Evolutionary conservation across 257 asterid species (phyloP).

Genomic region (Fraxinus cuspidata): DNA sequence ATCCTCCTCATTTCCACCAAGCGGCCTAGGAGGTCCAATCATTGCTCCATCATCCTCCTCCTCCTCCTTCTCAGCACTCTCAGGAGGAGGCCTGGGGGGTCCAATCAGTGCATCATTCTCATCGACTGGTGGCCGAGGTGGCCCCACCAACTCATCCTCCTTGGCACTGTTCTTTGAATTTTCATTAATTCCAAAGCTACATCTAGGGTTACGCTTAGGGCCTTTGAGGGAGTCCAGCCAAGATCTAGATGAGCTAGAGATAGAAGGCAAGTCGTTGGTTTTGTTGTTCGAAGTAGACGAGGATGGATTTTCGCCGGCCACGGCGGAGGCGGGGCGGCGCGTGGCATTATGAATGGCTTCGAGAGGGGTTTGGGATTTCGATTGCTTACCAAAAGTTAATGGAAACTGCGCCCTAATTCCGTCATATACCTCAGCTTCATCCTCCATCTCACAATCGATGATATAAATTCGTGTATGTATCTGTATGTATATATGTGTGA

Average conservation of each 20-base stretch:
- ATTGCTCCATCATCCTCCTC: conserved; percentile 31
- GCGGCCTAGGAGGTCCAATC: conserved; percentile 74
- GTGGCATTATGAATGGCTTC: conserved; percentile 80
- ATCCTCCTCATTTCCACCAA: conserved; percentile 28
- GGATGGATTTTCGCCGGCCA: conserved; percentile 27
- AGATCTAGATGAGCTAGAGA: conserved; percentile 55
- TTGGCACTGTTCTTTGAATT: conserved; percentile 17
- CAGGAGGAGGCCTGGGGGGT: conserved; percentile 58
- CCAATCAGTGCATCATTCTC: conserved; percentile 42
- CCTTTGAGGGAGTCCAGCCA: conserved; percentile 59
- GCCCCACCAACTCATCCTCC: conserved; percentile 47
- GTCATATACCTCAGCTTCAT: conserved; percentile 69
- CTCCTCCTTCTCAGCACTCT: conserved; percentile 32
- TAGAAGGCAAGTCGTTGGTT: conserved; percentile 36
- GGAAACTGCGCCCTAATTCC: conserved; percentile 87
- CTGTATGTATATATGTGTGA: too few species aligned
- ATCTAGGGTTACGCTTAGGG: conserved; percentile 44
- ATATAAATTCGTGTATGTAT: not conserved
- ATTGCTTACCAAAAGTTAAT: conserved; percentile 68
- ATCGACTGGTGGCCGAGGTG: conserved; percentile 37
- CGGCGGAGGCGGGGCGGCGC: conserved; percentile 53
- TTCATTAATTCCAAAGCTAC: not conserved
- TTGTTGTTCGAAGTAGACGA: conserved; percentile 21
- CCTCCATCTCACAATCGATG: conserved; percentile 46
- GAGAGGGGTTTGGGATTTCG: conserved; percentile 65